Percentiles rank a stretch among this genome's conserved stretches.
Evolutionary conservation across 345 rosid species (phyloP).

Genomic region (Eutrema yunnanense): DNA sequence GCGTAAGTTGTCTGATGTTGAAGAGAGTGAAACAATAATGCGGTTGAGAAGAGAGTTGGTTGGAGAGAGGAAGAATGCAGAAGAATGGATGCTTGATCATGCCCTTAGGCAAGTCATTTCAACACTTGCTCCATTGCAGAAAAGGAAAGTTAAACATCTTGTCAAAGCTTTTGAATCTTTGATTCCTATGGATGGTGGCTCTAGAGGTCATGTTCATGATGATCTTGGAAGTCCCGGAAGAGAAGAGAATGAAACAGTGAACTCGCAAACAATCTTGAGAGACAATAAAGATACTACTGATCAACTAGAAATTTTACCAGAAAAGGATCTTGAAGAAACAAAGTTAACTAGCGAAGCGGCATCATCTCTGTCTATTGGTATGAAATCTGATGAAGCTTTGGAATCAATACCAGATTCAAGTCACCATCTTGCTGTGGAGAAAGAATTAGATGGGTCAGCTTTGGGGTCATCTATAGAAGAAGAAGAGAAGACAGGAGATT

Average conservation of each 20-base stretch:
- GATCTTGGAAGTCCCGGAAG: slow-evolving; percentile 5
- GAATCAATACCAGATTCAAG: slow-evolving; percentile 7
- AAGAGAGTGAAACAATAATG: slow-evolving; percentile 51
- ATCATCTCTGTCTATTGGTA: slow-evolving; percentile 2
- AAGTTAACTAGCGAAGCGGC: slow-evolving; percentile 11
- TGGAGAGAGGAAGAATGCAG: slow-evolving; percentile 62
- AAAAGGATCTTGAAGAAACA: slow-evolving; percentile 22
- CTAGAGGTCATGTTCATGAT: neutral
- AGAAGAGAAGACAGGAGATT: slow-evolving; percentile 18
- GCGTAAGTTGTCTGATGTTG: slow-evolving; percentile 25
- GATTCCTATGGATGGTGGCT: slow-evolving; percentile 23
- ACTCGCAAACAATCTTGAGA: neutral
- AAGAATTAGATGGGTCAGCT: neutral
- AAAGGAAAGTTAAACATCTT: slow-evolving; percentile 73
- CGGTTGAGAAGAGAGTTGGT: slow-evolving; percentile 48
- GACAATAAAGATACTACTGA: neutral
- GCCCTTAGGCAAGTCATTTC: slow-evolving; percentile 76
- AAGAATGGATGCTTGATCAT: slow-evolving; percentile 97
- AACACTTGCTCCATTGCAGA: slow-evolving; percentile 60
- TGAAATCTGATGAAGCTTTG: slow-evolving; percentile 22
- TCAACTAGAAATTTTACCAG: neutral
- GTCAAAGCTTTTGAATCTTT: slow-evolving; percentile 87
- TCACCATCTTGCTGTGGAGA: slow-evolving; percentile 1
- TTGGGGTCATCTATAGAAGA: neutral
- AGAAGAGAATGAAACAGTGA: slow-evolving; percentile 2